phyloP scores from a whole-genome alignment of 805 yeast genomes.

The Teunomyces barrocoloradensis region DNA sequence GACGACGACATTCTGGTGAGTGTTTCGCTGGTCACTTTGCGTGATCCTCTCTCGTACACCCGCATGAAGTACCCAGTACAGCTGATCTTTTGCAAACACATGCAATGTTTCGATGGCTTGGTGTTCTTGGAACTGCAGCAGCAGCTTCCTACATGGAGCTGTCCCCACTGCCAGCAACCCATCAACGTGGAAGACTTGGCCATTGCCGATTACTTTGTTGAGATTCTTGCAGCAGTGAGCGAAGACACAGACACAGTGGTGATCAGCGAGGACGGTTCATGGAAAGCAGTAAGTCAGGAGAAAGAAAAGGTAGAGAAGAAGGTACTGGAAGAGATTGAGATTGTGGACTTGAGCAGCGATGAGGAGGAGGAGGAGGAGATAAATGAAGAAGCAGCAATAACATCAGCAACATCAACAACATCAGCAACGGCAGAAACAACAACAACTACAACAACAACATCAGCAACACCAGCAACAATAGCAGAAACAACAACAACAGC shows the following conservation, averaged over 20 bases:
- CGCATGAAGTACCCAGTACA: constrained; percentile 72
- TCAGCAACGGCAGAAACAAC: no score
- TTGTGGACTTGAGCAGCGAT: neutral
- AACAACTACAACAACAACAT: no score
- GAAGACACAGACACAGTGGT: constrained; percentile 64
- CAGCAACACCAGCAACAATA: no score
- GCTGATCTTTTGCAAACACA: constrained; percentile 69
- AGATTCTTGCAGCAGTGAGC: constrained; percentile 53
- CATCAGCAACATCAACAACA: no score
- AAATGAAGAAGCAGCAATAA: no score
- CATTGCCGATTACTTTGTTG: constrained; percentile 69
- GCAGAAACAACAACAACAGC: no score
- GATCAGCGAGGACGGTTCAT: constrained; percentile 68
- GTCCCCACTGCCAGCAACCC: constrained; percentile 72
- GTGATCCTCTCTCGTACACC: constrained; percentile 75
- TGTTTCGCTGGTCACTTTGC: constrained; percentile 61
- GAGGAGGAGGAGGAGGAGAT: neutral
- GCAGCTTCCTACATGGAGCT: constrained; percentile 81
- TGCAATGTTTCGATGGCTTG: constrained; percentile 84
- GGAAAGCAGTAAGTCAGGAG: constrained; percentile 44
- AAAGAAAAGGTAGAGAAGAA: constrained; percentile 10
- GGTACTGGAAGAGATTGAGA: neutral
- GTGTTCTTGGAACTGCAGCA: constrained; percentile 72
- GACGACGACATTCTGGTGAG: constrained; percentile 70
- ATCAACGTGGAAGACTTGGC: constrained; percentile 59